Conservation (phyloP, 2,329 filamentous ascomycete species). For the Boeremia lycopersici region DNA sequence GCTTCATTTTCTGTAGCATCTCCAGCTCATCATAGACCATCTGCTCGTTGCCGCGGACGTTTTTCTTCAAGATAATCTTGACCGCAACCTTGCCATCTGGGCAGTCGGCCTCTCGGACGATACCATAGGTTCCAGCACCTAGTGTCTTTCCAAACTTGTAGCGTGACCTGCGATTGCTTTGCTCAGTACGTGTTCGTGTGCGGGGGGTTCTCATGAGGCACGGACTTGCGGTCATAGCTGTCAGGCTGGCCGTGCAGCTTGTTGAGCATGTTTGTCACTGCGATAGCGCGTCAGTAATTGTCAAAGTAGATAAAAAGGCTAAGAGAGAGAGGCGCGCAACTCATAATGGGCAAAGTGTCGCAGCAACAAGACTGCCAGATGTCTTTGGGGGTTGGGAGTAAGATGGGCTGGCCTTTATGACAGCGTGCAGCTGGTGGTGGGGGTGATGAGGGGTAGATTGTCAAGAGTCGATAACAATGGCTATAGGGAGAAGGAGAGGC, state of each 20-base stretch:
- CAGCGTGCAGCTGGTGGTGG: conserved; percentile 36
- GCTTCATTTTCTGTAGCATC: conserved; percentile 88
- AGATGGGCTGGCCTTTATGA: conserved; percentile 37
- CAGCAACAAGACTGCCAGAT: conserved; percentile 36
- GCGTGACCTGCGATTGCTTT: conserved; percentile 65
- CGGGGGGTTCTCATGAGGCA: conserved; percentile 27
- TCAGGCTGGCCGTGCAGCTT: conserved; percentile 96
- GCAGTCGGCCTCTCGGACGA: conserved; percentile 92
- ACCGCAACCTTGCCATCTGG: conserved; percentile 86
- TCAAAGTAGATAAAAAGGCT: background rate
- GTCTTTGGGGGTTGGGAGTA: conserved; percentile 39
- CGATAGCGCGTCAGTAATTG: conserved; percentile 21
- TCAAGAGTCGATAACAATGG: conserved; percentile 29
- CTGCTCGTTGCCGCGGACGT: conserved; percentile 95
- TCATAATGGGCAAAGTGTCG: conserved; percentile 41
- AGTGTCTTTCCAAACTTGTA: conserved; percentile 94
- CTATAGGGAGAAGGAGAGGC: conserved; percentile 18
- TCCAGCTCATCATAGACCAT: conserved; percentile 99
- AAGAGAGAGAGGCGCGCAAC: conserved; percentile 32
- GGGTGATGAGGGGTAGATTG: conserved; percentile 40
- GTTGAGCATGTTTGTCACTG: conserved; percentile 90
- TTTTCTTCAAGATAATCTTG: conserved; percentile 99
- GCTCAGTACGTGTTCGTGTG: conserved; percentile 37
- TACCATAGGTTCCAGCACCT: conserved; percentile 96
- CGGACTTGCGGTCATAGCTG: conserved; percentile 97